phyloP scores from a whole-genome alignment of 2,329 filamentous ascomycete species.

The Sporothrix euskadiensis region DNA sequence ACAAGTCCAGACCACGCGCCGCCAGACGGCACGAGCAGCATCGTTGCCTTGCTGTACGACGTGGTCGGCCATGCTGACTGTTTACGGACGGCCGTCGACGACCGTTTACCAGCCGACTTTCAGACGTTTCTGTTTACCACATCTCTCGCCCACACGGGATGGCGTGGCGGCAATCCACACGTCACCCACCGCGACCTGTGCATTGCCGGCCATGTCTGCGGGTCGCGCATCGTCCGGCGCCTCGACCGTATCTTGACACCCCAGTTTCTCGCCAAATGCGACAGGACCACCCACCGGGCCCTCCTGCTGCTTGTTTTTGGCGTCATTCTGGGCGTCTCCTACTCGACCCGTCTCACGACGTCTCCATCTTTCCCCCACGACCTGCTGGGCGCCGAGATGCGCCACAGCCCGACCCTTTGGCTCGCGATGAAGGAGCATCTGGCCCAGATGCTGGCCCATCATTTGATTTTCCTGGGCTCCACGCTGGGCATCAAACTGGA shows the following conservation, averaged over 20 bases:
- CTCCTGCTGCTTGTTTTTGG: conserved; percentile 39
- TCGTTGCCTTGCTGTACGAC: conserved; percentile 38
- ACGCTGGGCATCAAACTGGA: conserved; percentile 39
- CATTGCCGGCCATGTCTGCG: conserved; percentile 35
- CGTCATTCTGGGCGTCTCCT: conserved; percentile 37
- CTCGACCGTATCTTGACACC: conserved; percentile 40
- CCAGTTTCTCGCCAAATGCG: conserved; percentile 36
- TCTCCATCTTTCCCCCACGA: conserved; percentile 33
- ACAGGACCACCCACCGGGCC: conserved; percentile 35
- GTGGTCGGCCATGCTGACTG: conserved; percentile 34
- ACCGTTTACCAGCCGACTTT: conserved; percentile 36
- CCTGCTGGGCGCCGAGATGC: conserved; percentile 35
- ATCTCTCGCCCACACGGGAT: conserved; percentile 36
- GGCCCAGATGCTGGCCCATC: conserved; percentile 40
- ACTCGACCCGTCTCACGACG: conserved; percentile 33
- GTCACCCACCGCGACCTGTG: conserved; percentile 33
- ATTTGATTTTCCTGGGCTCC: conserved; percentile 38
- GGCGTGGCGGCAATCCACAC: conserved; percentile 24
- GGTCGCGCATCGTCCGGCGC: conserved; percentile 36
- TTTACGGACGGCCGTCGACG: conserved; percentile 32
- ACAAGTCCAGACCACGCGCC: conserved; percentile 34
- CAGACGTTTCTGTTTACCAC: conserved; percentile 38
- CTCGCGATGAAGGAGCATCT: conserved; percentile 40
- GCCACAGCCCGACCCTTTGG: conserved; percentile 40
- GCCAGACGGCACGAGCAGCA: conserved; percentile 37